Evolutionary conservation across 257 asterid genomes (phyloP).

Genomic region (Nicotiana tabacum): DNA sequence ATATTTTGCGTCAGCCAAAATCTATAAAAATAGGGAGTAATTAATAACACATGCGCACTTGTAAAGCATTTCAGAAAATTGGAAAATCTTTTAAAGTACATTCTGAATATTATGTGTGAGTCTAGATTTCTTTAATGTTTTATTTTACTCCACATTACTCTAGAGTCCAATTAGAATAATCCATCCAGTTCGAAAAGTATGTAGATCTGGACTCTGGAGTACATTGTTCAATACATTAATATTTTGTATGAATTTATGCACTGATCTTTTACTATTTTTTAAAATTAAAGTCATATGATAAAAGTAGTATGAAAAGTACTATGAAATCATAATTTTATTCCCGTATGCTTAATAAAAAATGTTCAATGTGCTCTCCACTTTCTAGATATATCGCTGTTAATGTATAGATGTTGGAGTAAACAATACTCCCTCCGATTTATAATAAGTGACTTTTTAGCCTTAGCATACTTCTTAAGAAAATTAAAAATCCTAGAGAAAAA

Average conservation of each 20-base stretch:
- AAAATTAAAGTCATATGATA: neutral
- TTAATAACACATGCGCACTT: neutral
- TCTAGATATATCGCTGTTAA: neutral
- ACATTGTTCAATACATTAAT: too few species aligned
- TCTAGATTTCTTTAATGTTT: neutral
- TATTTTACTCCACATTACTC: neutral
- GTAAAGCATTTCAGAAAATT: neutral
- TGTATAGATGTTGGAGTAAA: neutral
- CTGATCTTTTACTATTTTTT: neutral
- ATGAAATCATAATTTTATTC: neutral
- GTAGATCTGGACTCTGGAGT: too few species aligned
- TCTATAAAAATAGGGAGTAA: neutral
- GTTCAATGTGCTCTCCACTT: neutral
- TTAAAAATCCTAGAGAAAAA: too few species aligned
- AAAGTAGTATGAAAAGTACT: neutral
- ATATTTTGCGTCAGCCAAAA: neutral
- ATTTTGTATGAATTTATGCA: neutral
- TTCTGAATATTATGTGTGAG: too few species aligned
- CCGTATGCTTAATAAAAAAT: too few species aligned
- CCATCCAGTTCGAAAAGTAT: neutral
- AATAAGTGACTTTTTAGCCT: too few species aligned
- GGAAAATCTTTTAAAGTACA: neutral
- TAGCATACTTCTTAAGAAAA: too few species aligned
- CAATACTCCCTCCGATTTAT: too few species aligned
- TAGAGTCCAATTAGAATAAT: neutral